These are phyloP conservation scores for Phytopythium montanum DNA, from an alignment of 352 stramenopile genomes.

Conservation along the genomic window DNA sequence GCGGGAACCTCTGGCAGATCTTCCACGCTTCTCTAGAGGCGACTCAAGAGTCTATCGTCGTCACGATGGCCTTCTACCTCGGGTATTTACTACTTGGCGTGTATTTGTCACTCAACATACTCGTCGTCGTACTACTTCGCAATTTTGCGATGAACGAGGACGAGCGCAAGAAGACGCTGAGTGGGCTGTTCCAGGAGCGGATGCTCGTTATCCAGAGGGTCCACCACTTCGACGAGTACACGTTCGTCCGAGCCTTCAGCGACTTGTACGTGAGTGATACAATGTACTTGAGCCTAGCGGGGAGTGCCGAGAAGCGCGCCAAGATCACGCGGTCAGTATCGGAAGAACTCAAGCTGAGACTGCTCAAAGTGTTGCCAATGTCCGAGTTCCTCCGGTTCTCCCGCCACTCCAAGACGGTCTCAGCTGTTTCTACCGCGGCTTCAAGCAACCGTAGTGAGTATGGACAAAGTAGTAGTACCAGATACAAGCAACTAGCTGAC, in stretches of 20 bases:
- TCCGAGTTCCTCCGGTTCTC: constrained; percentile 43
- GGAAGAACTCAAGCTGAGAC: constrained; percentile 54
- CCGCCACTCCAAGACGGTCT: constrained; percentile 3
- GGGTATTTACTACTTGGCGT: constrained; percentile 66
- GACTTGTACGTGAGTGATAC: constrained; percentile 71
- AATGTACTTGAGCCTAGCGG: constrained; percentile 73
- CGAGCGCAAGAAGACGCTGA: constrained; percentile 65
- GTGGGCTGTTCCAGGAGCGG: constrained; percentile 69
- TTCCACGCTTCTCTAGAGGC: constrained; percentile 69
- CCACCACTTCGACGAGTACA: constrained; percentile 76
- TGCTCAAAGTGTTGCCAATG: constrained; percentile 59
- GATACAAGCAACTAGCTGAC: constrained; percentile 18
- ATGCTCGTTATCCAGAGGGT: constrained; percentile 79
- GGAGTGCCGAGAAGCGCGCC: constrained; percentile 50
- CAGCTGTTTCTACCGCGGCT: too few relatives aligned
- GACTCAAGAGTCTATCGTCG: constrained; percentile 34
- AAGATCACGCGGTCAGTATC: constrained; percentile 50
- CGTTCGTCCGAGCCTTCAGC: constrained; percentile 71
- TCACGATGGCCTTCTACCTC: constrained; percentile 70
- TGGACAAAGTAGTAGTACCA: not conserved
- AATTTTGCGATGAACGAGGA: constrained; percentile 88
- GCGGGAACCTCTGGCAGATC: constrained; percentile 78
- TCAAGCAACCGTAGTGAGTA: not conserved
- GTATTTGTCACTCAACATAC: constrained; percentile 79
- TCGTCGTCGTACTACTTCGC: constrained; percentile 78